Evolutionary conservation across 768 basidiomycete genomes (phyloP), one percentile per base, ranked within the genome.

Genomic region (Dacryopinax spathularia): DNA sequence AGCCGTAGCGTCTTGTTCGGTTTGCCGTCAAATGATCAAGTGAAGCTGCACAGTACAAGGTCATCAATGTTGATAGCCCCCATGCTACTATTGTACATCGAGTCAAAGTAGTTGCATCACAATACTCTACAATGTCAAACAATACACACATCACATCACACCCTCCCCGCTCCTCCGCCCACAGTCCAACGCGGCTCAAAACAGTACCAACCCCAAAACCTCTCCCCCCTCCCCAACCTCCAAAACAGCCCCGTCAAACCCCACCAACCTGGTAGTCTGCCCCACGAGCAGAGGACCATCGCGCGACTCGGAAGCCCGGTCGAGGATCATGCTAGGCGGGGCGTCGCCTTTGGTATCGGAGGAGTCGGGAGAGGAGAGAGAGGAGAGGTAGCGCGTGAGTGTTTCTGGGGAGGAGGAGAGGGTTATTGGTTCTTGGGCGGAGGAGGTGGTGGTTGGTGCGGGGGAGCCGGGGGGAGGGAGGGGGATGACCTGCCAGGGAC

Each of bases 191-290:
- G 7, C 43, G 43, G 43, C 43, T 22, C 7, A 44, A 20, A 69
- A 69, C 6, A 72, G 34, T 22, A 69, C 86, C 10, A 91, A 84
- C 33, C 85, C 78, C 18, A 86, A 81, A 29, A 92, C 85, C 68
- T 89, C 88, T 1, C 86, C 89, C 22, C 83, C 79, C 66, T 88
- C 86, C 12, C 87, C 84, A 13, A 87, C 86, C 69, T 92, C 91
- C 31, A 91, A 73, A 60, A 91, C 84, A 41, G 89, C 81, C 25
- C 91, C 89, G 65, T 90, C 85, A 69, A 88, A 91, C 33, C 89
- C 89, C 65, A 88, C 77, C 20, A 90, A 67, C 10, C 74, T 6
- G 12, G 33, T 36, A 5, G 18, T 22, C 25, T 18, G n/a, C 67
- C 68, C 34, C 41, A 67, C 72, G 65, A 66, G 71, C 72, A 2